phyloP scores from a whole-genome alignment of 345 rosid genomes.

The Corchorus olitorius region DNA sequence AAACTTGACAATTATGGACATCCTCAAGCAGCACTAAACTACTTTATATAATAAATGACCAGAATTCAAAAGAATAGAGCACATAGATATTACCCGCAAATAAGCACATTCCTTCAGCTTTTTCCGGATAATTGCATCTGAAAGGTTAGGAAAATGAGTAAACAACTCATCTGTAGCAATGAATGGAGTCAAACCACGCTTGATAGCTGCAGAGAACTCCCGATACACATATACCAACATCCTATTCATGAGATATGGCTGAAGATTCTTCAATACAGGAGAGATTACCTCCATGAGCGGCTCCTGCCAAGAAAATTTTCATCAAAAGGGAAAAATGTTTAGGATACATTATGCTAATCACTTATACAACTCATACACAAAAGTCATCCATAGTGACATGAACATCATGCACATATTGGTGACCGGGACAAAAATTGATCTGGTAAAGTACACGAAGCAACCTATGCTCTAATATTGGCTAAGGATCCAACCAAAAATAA shows the following conservation, averaged over 20 bases:
- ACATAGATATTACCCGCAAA: conserved; percentile 54
- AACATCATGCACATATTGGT: not conserved
- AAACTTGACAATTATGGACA: not conserved
- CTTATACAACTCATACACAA: not conserved
- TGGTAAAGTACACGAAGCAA: conserved; percentile 1
- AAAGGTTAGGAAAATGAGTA: conserved; percentile 61
- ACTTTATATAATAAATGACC: conserved; percentile 14
- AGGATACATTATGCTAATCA: not conserved
- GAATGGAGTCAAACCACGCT: conserved; percentile 56
- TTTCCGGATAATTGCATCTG: conserved; percentile 68
- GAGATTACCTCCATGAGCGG: conserved; percentile 94
- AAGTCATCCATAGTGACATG: not conserved
- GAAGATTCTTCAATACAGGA: conserved; percentile 83
- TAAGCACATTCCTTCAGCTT: conserved; percentile 72
- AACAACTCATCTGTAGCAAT: conserved; percentile 72
- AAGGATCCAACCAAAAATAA: not conserved
- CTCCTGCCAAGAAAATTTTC: conserved; percentile 56
- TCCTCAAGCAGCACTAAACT: conserved; percentile 16
- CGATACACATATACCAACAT: conserved; percentile 80
- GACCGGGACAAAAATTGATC: not conserved
- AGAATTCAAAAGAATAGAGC: conserved; percentile 11
- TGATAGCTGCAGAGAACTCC: conserved; percentile 64
- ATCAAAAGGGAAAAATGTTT: not conserved
- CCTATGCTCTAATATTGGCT: not conserved
- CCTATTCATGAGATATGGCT: conserved; percentile 68